Conservation (phyloP, 2,329 filamentous ascomycete genomes). For the Cryphonectria radicalis region DNA sequence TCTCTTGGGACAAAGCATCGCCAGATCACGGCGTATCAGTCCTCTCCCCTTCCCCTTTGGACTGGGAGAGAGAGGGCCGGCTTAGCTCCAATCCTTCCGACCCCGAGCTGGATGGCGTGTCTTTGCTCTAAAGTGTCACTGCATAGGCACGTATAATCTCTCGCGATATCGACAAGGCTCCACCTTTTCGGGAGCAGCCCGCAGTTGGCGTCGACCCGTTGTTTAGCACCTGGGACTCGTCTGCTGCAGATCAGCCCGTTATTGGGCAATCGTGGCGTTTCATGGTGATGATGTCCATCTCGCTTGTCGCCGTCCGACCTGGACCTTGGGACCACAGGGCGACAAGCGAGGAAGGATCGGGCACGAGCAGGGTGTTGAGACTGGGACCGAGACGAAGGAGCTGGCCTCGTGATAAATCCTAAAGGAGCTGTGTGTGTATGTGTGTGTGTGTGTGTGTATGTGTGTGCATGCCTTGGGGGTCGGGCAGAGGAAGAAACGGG, state of each 20-base stretch:
- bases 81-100: constrained; percentile 5
- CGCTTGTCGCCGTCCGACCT: constrained; percentile 10
- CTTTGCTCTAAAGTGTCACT: neutral
- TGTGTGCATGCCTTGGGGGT: neutral
- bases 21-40: neutral
- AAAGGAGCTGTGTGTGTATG: neutral
- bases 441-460: neutral
- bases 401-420: constrained; percentile 10
- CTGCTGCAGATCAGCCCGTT: constrained; percentile 10
- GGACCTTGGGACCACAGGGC: neutral
- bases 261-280: constrained; percentile 1
- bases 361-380: constrained; percentile 8
- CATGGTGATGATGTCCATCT: constrained; percentile 2
- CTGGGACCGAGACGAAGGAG: constrained; percentile 7
- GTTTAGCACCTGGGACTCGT: neutral
- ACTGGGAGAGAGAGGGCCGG: neutral
- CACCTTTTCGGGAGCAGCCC: constrained; percentile 5
- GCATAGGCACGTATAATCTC: neutral
- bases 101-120: neutral
- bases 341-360: constrained; percentile 8
- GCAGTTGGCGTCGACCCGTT: constrained; percentile 4
- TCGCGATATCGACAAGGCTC: constrained; percentile 10
- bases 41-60: neutral
- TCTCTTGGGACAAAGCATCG: too few species aligned
- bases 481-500: neutral